A percentile compares a stretch with the other conserved stretches of the same genome.
These are phyloP conservation scores for Curvularia hawaiiensis DNA, from an alignment of 2,329 filamentous ascomycete genomes.

Conservation along the genomic window DNA sequence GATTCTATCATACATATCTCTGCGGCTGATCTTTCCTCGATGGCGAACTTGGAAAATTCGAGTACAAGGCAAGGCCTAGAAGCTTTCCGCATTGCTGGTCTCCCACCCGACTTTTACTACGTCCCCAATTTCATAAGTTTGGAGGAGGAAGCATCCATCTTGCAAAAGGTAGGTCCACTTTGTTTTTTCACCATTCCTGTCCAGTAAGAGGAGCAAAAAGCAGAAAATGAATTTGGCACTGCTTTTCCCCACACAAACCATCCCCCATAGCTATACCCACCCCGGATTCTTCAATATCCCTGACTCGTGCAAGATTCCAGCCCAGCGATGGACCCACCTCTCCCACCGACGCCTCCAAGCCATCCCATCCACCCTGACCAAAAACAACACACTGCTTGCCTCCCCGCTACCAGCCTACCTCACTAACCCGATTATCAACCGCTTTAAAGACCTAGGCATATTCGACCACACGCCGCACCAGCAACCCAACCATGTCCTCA, in stretches of 20 bases:
- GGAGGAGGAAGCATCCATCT: conserved; percentile 72
- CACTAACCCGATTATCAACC: conserved; percentile 68
- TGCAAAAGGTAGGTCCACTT: conserved; percentile 66
- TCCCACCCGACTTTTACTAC: conserved; percentile 77
- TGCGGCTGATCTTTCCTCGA: neutral
- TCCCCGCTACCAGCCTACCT: conserved; percentile 79
- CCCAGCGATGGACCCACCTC: conserved; percentile 78
- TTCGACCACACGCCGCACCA: conserved; percentile 72
- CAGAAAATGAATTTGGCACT: neutral
- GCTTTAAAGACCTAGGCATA: conserved; percentile 54
- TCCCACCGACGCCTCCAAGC: conserved; percentile 90
- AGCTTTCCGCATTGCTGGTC: conserved; percentile 51
- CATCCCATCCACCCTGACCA: conserved; percentile 82
- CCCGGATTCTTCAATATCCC: neutral
- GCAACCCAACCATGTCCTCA: conserved; percentile 84
- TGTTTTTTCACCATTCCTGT: neutral
- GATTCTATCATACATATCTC: no score
- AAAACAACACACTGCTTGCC: conserved; percentile 72
- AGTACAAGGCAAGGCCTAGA: conserved; percentile 6
- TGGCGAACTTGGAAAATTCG: neutral
- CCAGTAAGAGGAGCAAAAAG: neutral
- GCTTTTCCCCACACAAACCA: neutral
- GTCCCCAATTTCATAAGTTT: conserved; percentile 81
- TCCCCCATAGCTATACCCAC: neutral
- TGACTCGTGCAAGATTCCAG: conserved; percentile 49